Percentiles rank a stretch among this genome's conserved stretches.
phyloP scores from a whole-genome alignment of 2,329 filamentous ascomycete genomes.

The Aspergillus bombycis region DNA sequence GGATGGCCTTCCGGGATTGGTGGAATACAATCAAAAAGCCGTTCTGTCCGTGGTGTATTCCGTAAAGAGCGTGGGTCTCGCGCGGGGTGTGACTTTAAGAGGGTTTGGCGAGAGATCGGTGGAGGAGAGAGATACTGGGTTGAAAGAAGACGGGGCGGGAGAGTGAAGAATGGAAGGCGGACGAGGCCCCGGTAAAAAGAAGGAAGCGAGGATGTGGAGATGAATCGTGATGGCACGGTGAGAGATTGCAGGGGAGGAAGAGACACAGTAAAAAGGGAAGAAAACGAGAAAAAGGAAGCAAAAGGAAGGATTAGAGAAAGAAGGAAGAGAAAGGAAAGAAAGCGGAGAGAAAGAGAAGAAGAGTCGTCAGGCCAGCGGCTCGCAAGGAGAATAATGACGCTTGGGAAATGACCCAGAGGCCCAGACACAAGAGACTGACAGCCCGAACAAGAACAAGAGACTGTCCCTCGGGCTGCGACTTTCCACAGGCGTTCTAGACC shows the following conservation, averaged over 20 bases:
- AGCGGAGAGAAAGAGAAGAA: constrained; percentile 20
- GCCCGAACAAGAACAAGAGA: constrained; percentile 14
- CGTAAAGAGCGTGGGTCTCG: constrained; percentile 6
- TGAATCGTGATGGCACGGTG: constrained; percentile 20
- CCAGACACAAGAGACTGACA: constrained; percentile 17
- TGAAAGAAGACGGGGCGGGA: constrained; percentile 15
- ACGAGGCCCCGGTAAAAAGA: constrained; percentile 14
- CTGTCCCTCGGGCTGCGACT: constrained; percentile 21
- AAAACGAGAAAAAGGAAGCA: constrained; percentile 10
- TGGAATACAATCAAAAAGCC: constrained; percentile 2
- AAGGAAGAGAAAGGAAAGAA: constrained; percentile 16
- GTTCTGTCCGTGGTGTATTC: neutral
- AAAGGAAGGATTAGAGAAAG: neutral
- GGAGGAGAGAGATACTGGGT: neutral
- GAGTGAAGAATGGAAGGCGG: constrained; percentile 18
- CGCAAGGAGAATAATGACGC: constrained; percentile 21
- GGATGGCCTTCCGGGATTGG: neutral
- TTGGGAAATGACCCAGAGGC: constrained; percentile 19
- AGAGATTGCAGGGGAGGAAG: constrained; percentile 15
- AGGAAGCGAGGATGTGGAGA: constrained; percentile 13
- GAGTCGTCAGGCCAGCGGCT: constrained; percentile 7
- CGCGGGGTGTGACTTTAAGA: constrained; percentile 1
- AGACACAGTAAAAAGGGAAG: constrained; percentile 8
- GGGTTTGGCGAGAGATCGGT: constrained; percentile 3
- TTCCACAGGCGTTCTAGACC: constrained; percentile 27